Evolutionary conservation across 2,329 filamentous ascomycete species (phyloP), one percentile per base, ranked within the genome.

Genomic region (Colletotrichum neosansevieriae): DNA sequence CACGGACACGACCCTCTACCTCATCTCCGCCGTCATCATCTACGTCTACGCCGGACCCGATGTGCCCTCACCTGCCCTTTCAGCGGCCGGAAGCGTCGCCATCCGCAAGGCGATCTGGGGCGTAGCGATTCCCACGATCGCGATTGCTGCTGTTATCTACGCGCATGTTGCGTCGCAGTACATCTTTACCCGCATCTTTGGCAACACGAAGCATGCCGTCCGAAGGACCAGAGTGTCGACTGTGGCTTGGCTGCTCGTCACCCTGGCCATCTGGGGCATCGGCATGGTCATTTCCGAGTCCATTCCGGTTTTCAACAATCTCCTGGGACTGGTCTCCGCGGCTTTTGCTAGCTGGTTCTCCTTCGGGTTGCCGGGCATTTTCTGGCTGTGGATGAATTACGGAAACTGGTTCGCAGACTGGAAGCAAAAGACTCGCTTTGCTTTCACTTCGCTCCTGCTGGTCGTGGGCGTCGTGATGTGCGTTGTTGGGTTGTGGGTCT

Each of bases 71-170:
- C 91, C 91, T 0, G 91, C 91, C 0, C 83, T 93, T 0, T 87
- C 89, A 4, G 89, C 88, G 2, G 86, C 90, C 3, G 83, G 85
- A 1, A 78, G 77, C 0, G 76, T 76, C 2, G 73, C 84, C 0
- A 79, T 92, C 47, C 83, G 86, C 19, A 92, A 92, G 73, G 79
- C 91, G 6, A 89, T 90, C 7, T 93, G 89, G 78, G 90, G 89
- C 13, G 82, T 93, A 59, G 91, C 91, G 0, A 82, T 91, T 2
- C 90, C 90, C 2, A 92, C 89, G 1, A 92, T 93, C 63, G 81
- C 92, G 45, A 87, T 93, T 54, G 89, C 90, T 0, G 91, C 90
- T 58, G 89, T 92, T 3, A 90, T 93, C 68, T 90, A 91, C 74
- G 89, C 86, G 9, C 87, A 90, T 64, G 87, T 92, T 1, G 89